Conservation (phyloP, 177 flowering plant species). For the Vitis hybrid region DNA sequence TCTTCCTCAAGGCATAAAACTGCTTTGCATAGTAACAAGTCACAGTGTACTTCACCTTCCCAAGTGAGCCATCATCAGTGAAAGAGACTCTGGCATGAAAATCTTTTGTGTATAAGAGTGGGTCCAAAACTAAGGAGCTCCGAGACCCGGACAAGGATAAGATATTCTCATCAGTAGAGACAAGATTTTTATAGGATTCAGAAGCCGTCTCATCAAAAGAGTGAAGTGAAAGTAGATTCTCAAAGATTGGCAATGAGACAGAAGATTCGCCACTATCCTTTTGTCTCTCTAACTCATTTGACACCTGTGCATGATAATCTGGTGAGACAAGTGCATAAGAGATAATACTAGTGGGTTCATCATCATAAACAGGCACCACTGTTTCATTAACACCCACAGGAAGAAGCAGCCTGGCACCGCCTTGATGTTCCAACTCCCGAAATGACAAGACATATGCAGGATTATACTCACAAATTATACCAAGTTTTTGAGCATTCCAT, state of each 20-base stretch:
- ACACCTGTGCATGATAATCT: constrained; percentile 59
- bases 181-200: constrained; percentile 55
- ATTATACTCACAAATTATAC: constrained; percentile 38
- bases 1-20: constrained; percentile 76
- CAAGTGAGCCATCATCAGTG: constrained; percentile 62
- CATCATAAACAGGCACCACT: constrained; percentile 81
- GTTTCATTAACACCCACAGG: constrained; percentile 76
- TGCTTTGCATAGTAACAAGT: constrained; percentile 79
- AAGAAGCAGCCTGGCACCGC: constrained; percentile 63
- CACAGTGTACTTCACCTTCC: constrained; percentile 76
- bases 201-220: constrained; percentile 49
- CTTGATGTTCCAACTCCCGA: constrained; percentile 51
- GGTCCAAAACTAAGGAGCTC: constrained; percentile 48
- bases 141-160: constrained; percentile 50
- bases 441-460: constrained; percentile 61
- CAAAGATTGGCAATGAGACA: constrained; percentile 38
- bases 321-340: constrained; percentile 61
- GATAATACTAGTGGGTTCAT: constrained; percentile 88
- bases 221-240: constrained; percentile 36
- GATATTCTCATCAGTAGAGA: constrained; percentile 54
- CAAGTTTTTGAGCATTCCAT: constrained; percentile 38
- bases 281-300: constrained; percentile 43
- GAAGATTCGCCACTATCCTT: constrained; percentile 51
- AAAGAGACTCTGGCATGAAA: constrained; percentile 67
- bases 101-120: constrained; percentile 50